Percentiles rank a stretch among this genome's conserved stretches.
These are phyloP conservation scores for Biancaea sappan DNA, from an alignment of 306 rosid genomes.

Conservation along the genomic window DNA sequence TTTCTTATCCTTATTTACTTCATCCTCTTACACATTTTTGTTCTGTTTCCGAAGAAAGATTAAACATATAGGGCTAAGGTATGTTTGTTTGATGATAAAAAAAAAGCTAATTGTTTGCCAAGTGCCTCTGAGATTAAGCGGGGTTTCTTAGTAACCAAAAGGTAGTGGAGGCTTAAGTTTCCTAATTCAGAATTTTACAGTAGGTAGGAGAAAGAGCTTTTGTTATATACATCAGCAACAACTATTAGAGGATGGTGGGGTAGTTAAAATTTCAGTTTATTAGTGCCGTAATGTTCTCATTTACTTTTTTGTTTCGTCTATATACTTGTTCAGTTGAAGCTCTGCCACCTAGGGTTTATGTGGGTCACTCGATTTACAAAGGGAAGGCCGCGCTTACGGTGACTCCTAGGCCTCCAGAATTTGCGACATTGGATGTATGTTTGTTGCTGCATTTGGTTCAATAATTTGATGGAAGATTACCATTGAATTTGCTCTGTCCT, in stretches of 20 bases:
- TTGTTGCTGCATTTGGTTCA: slow-evolving; percentile 27
- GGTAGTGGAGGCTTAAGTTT: not conserved
- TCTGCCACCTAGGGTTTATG: slow-evolving; percentile 74
- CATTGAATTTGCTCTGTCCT: slow-evolving; percentile 3
- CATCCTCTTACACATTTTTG: not conserved
- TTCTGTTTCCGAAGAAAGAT: not conserved
- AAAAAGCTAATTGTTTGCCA: not conserved
- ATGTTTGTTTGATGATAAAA: slow-evolving; percentile 18
- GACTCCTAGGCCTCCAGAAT: slow-evolving; percentile 85
- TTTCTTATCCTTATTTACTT: not conserved
- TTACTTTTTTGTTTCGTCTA: slow-evolving; percentile 35
- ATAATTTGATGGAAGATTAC: not conserved
- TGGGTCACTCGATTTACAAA: slow-evolving; percentile 90
- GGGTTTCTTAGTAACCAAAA: slow-evolving; percentile 2
- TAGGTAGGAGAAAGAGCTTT: not conserved
- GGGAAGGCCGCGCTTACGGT: slow-evolving; percentile 93
- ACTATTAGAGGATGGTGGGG: not conserved
- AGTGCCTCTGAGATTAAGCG: not conserved
- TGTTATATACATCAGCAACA: not conserved
- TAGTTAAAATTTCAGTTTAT: not conserved
- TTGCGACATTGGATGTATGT: slow-evolving; percentile 69
- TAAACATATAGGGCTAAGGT: not conserved
- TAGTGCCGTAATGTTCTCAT: slow-evolving; percentile 25
- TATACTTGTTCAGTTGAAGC: slow-evolving; percentile 50
- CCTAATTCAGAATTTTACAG: not conserved